Evolutionary conservation across 2,329 filamentous ascomycete species (phyloP).

Genomic region (Hypoxylon sp.): DNA sequence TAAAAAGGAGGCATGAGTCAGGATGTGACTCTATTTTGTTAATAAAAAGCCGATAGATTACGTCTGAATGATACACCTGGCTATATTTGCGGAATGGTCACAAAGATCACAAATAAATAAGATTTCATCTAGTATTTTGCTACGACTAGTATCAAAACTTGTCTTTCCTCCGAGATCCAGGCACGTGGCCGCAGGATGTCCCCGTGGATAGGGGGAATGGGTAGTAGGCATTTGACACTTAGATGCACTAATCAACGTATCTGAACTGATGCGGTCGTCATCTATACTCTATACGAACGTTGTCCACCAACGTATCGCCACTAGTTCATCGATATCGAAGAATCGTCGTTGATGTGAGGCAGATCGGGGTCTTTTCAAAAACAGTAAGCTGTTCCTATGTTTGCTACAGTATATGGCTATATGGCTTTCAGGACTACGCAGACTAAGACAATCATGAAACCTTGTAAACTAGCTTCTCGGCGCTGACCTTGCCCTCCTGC

Average conservation of each 20-base stretch:
- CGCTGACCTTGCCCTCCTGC: slow-evolving; percentile 51
- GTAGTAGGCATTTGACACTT: background rate
- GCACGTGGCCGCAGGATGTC: background rate
- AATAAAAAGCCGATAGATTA: slow-evolving; percentile 17
- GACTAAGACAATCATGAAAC: slow-evolving; percentile 28
- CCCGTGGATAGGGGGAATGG: background rate
- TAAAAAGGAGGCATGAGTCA: slow-evolving; percentile 26
- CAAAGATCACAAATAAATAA: slow-evolving; percentile 11
- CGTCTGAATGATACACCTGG: background rate
- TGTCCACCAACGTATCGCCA: too few relatives aligned
- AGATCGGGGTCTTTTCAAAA: background rate
- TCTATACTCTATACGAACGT: too few relatives aligned
- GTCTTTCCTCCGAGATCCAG: background rate
- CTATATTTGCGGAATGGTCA: background rate
- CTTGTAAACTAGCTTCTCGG: slow-evolving; percentile 55
- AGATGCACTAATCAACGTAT: background rate
- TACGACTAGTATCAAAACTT: background rate
- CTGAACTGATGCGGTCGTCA: background rate
- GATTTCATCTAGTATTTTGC: background rate
- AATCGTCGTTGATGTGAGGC: background rate
- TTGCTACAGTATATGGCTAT: background rate
- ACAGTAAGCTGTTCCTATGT: background rate
- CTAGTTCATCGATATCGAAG: background rate
- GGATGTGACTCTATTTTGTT: background rate
- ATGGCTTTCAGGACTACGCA: background rate